phyloP scores from a whole-genome alignment of 345 rosid genomes.

The Murraya koenigii region DNA sequence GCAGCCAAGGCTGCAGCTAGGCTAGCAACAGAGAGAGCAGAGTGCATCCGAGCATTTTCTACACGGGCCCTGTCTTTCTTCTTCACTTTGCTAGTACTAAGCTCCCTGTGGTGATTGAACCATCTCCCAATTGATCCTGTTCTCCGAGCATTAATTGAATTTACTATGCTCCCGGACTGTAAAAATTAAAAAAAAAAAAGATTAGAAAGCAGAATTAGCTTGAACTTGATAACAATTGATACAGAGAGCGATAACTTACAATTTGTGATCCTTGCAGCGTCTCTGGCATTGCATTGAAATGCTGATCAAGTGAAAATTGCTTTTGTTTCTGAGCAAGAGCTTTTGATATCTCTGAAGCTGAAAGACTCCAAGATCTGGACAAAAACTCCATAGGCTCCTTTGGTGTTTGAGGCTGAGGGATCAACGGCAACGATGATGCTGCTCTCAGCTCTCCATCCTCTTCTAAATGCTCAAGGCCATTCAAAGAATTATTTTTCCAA shows the following conservation, averaged over 20 bases:
- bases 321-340: slow-evolving; percentile 78
- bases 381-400: slow-evolving; percentile 93
- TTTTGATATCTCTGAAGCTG: slow-evolving; percentile 89
- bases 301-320: slow-evolving; percentile 32
- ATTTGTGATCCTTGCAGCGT: slow-evolving; percentile 40
- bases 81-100: slow-evolving; percentile 38
- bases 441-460: slow-evolving; percentile 47
- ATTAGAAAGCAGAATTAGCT: neutral
- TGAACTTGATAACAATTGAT: neutral
- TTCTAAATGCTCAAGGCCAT: slow-evolving; percentile 48
- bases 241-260: slow-evolving; percentile 22
- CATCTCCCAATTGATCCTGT: slow-evolving; percentile 74
- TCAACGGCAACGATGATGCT: slow-evolving; percentile 41
- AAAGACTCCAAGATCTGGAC: slow-evolving; percentile 89
- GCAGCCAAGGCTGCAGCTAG: slow-evolving; percentile 94
- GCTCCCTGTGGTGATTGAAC: slow-evolving; percentile 73
- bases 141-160: slow-evolving; percentile 45
- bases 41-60: slow-evolving; percentile 73
- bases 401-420: slow-evolving; percentile 80
- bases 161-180: slow-evolving; percentile 55
- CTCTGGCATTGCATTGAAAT: slow-evolving; percentile 33
- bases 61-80: slow-evolving; percentile 77
- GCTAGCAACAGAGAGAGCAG: slow-evolving; percentile 81
- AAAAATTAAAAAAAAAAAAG: neutral
- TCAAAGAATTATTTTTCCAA: slow-evolving; percentile 39